A percentile compares a stretch with the other conserved stretches of the same genome.
Evolutionary conservation across 176 grass and related monocot species (phyloP).

Genomic region (Guadua angustifolia): DNA sequence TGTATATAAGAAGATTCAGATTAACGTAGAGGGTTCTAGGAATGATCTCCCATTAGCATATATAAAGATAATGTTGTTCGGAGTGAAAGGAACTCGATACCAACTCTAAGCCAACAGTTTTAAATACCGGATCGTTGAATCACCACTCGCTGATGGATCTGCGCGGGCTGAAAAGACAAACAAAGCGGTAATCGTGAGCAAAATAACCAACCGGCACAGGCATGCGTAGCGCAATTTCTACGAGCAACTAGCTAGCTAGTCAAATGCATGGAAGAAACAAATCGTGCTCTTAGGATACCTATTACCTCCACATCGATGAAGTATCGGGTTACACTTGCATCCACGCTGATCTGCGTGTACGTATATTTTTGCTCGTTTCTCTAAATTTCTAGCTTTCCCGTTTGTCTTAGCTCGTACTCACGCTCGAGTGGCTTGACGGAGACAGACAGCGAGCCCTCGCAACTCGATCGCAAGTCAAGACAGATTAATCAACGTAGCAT

Average conservation of each 20-base stretch:
- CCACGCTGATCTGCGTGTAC: not conserved
- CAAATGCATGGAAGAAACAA: conserved; percentile 34
- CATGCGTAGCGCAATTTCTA: conserved; percentile 9
- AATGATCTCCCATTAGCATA: too few species aligned
- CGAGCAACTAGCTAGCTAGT: not conserved
- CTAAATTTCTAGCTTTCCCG: not conserved
- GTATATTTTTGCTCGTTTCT: not conserved
- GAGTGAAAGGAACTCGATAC: too few species aligned
- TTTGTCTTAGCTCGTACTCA: conserved; percentile 9
- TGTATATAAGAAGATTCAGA: too few species aligned
- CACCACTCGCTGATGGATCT: not conserved
- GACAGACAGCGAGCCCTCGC: not conserved
- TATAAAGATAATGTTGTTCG: too few species aligned
- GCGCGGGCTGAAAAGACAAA: not conserved
- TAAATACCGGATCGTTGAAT: not conserved
- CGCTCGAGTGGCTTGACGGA: too few species aligned
- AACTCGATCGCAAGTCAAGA: not conserved
- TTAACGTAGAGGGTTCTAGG: too few species aligned
- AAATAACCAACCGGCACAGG: not conserved
- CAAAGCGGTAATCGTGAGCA: not conserved
- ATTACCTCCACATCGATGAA: not conserved
- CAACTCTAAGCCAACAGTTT: not conserved
- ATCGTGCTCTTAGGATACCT: not conserved
- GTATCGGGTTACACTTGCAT: not conserved
- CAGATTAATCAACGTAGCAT: not conserved